Evolutionary conservation across 495 filamentous ascomycete genomes (phyloP), one percentile per base, ranked within the genome.

Genomic region (Hypoxylon lienhwacheense): DNA sequence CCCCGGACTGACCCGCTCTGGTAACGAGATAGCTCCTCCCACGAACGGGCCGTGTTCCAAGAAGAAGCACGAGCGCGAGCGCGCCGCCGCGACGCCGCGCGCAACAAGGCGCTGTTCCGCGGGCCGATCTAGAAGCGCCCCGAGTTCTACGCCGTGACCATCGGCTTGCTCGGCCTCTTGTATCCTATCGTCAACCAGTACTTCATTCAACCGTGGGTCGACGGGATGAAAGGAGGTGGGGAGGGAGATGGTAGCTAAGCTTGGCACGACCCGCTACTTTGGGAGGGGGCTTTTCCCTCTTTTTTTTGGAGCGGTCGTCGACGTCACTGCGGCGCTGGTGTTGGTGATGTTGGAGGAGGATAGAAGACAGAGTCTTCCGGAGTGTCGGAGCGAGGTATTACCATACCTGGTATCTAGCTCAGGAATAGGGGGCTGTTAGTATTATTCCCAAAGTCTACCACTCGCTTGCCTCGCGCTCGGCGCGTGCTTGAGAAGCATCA

Each of bases 11-110:
- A 32, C 11, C n/a, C 1, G n/a, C 0, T 2, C 14, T 26, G 5
- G 19, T 22, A 36, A 22, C 31, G 5, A 40, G 31, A 47, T 26
- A 57, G 57, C 50, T 45, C 57, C 32, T 61, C 57, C 15, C 57
- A 61, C 57, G 57, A 61, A 42, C 50, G 57, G 7, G 45, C 51
- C 32, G 46, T 61, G 10, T 61, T 61, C 57, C 57, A 61, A 47
- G 57, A 61, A 7, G 57, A 61, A 47, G 51, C 40, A 10, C 51
- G 46, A 0, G 34, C 57, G 12, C 50, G 57, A 1, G 51, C 51
- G 6, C 50, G 57, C 12, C 57, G 57, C 22, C 57, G 57, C 20
- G 57, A 61, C 40, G 57, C 51, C 4, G 57, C 57, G 0, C 57
- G 57, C 33, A 61, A 61, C 50, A 32, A 35, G 7, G 57, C 57